phyloP scores from a whole-genome alignment of 257 asterid species.

The Solanum rostratum region DNA sequence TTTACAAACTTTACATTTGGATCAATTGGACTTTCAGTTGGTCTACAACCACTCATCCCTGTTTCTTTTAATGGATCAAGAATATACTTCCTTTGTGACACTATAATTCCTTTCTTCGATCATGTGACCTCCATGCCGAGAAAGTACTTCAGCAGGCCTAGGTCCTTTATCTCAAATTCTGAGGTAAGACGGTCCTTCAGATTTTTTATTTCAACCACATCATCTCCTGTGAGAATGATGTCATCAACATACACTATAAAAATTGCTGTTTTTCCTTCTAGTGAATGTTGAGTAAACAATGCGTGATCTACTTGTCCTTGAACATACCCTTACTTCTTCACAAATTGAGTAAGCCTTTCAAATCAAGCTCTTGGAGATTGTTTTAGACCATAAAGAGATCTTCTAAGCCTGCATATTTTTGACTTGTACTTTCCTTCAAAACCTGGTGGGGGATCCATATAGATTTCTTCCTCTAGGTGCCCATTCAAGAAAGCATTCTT shows the following conservation, averaged over 20 bases:
- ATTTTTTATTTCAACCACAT: background rate
- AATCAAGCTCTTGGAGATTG: too few relatives aligned
- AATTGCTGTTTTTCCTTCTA: background rate
- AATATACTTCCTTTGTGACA: background rate
- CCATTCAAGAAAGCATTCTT: background rate
- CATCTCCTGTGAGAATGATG: background rate
- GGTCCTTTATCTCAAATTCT: background rate
- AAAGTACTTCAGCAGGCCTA: background rate
- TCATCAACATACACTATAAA: background rate
- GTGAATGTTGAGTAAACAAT: background rate
- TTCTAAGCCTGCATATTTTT: too few relatives aligned
- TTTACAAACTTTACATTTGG: background rate
- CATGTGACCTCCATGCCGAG: background rate
- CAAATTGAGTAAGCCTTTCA: too few relatives aligned
- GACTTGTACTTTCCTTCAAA: background rate
- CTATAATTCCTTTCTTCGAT: background rate
- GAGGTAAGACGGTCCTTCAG: background rate
- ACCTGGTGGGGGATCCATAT: background rate
- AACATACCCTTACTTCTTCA: too few relatives aligned
- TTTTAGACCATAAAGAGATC: too few relatives aligned
- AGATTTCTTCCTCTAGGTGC: background rate
- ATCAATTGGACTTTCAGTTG: background rate
- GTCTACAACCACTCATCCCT: background rate
- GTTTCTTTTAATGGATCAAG: background rate
- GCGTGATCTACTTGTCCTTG: background rate